Evolutionary conservation across 1,284 basidiomycete genomes (phyloP).

Genomic region (Ustilago shanxiensis): DNA sequence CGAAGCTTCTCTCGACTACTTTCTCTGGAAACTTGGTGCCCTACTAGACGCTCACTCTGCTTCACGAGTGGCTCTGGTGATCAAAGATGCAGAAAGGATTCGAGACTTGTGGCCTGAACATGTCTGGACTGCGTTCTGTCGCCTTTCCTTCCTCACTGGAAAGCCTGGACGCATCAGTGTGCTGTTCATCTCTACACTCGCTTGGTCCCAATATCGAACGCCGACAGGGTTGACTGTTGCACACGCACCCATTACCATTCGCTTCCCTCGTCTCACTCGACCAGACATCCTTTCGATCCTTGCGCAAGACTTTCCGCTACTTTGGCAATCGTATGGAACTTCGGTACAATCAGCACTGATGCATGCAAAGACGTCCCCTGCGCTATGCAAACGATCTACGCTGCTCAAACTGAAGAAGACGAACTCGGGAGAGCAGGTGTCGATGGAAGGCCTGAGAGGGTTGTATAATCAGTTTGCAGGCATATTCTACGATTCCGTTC

Average conservation of each 20-base stretch:
- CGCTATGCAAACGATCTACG: conserved; percentile 20
- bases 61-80: conserved; percentile 42
- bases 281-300: conserved; percentile 52
- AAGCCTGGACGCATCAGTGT: conserved; percentile 48
- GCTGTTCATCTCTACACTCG: conserved; percentile 50
- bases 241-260: conserved; percentile 51
- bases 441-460: conserved; percentile 11
- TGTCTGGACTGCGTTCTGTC: conserved; percentile 57
- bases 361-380: conserved; percentile 29
- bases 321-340: conserved; percentile 34
- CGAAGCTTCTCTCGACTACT: conserved; percentile 47
- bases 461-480: conserved; percentile 50
- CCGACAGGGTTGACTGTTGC: conserved; percentile 49
- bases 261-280: conserved; percentile 44
- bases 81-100: conserved; percentile 60
- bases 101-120: conserved; percentile 65
- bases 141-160: conserved; percentile 39
- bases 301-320: conserved; percentile 32
- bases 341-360: conserved; percentile 42
- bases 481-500: conserved; percentile 62
- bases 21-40: conserved; percentile 30
- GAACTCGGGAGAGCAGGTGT: conserved; percentile 20
- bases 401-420: conserved; percentile 20
- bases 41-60: conserved; percentile 13
- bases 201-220: conserved; percentile 58